These are phyloP conservation scores for Sicyos edulis DNA, from an alignment of 306 rosid genomes.

Conservation along the genomic window DNA sequence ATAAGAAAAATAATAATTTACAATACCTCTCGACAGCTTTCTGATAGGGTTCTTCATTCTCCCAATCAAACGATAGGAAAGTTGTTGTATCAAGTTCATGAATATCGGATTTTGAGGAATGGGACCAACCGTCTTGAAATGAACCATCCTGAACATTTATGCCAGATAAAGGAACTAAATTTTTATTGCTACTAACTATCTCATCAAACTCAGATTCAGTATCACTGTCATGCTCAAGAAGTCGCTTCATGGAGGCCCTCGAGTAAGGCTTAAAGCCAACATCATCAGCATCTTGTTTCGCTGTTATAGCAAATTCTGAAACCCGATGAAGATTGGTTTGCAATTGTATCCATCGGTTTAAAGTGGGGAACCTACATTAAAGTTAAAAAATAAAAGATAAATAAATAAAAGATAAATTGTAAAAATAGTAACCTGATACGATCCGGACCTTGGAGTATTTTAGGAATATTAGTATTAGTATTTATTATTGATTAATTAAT, in stretches of 20 bases:
- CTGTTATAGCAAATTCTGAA: conserved; percentile 78
- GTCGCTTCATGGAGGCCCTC: conserved; percentile 76
- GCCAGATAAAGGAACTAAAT: conserved; percentile 42
- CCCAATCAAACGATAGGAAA: conserved; percentile 94
- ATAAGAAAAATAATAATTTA: conserved; percentile 20
- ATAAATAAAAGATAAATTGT: background rate
- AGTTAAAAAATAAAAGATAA: conserved; percentile 17
- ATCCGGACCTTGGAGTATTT: too few relatives aligned
- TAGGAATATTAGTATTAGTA: too few relatives aligned
- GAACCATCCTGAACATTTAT: conserved; percentile 46
- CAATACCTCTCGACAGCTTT: conserved; percentile 83
- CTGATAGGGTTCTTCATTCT: conserved; percentile 85
- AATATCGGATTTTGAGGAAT: conserved; percentile 60
- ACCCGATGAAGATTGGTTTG: conserved; percentile 97
- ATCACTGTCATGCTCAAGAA: conserved; percentile 73
- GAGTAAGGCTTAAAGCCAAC: conserved; percentile 40
- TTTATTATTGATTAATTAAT: too few relatives aligned
- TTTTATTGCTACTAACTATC: conserved; percentile 43
- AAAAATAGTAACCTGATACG: conserved; percentile 28
- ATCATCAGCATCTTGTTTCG: conserved; percentile 53
- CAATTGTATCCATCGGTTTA: conserved; percentile 99
- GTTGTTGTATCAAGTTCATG: conserved; percentile 63
- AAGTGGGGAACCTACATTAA: conserved; percentile 76
- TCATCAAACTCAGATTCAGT: conserved; percentile 84
- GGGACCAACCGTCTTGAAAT: conserved; percentile 48